phyloP scores from a whole-genome alignment of 345 rosid genomes.

The Fremontodendron californicum region DNA sequence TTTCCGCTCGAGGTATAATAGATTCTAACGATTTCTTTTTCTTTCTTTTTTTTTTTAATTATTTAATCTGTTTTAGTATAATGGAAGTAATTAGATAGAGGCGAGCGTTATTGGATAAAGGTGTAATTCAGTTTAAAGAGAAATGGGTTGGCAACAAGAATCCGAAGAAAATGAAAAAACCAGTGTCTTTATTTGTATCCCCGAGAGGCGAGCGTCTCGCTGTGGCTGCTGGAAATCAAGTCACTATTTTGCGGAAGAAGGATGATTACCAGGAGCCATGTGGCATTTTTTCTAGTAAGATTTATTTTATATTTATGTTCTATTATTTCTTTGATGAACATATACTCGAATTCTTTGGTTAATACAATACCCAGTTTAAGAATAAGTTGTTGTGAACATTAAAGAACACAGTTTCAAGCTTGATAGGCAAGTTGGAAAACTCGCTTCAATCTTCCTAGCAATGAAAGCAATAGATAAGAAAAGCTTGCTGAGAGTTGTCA shows the following conservation, averaged over 20 bases:
- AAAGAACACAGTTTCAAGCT: conserved; percentile 39
- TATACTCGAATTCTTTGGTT: background rate
- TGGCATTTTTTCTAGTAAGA: conserved; percentile 63
- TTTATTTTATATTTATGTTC: background rate
- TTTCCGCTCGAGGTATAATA: conserved; percentile 32
- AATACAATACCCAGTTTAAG: no score
- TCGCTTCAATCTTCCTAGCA: conserved; percentile 39
- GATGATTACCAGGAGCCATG: conserved; percentile 67
- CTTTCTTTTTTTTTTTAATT: no score
- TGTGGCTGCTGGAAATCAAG: conserved; percentile 66
- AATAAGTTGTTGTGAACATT: conserved; percentile 23
- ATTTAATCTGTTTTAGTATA: no score
- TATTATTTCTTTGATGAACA: background rate
- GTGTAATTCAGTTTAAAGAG: background rate
- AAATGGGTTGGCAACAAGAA: conserved; percentile 27
- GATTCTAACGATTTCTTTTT: no score
- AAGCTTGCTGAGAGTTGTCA: no score
- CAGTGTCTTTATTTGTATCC: conserved; percentile 61
- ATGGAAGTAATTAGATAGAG: background rate
- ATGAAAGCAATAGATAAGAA: background rate
- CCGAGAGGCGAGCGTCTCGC: conserved; percentile 75
- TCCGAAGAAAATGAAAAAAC: conserved; percentile 39
- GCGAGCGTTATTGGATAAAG: background rate
- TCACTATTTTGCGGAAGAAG: conserved; percentile 64
- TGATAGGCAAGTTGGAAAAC: conserved; percentile 39